These are phyloP conservation scores for Cladosporium sp. DNA, from an alignment of 2,329 filamentous ascomycete species.

Conservation along the genomic window DNA sequence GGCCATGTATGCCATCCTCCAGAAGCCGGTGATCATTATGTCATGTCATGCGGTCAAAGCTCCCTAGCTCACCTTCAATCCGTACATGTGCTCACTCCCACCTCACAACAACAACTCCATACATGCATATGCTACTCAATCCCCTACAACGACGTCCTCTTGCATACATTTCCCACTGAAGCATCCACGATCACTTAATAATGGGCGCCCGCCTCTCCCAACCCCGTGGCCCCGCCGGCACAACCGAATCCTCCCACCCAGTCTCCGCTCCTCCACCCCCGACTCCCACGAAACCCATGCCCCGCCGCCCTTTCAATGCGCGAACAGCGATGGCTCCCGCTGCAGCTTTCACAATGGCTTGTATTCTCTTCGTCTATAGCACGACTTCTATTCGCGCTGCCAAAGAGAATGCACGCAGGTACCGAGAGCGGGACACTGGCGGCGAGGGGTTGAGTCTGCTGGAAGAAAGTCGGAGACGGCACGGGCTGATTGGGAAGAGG, in stretches of 20 bases:
- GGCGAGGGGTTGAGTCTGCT: constrained; percentile 48
- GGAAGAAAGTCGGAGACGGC: constrained; percentile 51
- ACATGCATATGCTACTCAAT: not conserved
- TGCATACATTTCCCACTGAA: not conserved
- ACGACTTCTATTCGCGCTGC: constrained; percentile 63
- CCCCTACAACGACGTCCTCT: no score
- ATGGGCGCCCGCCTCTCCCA: constrained; percentile 47
- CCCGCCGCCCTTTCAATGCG: constrained; percentile 29
- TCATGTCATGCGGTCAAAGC: constrained; percentile 4
- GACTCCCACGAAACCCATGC: constrained; percentile 28
- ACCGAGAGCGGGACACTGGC: constrained; percentile 55
- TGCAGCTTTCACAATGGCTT: constrained; percentile 61
- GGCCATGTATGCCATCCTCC: no score
- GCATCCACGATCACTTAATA: not conserved
- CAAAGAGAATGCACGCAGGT: constrained; percentile 59
- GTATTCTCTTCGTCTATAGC: constrained; percentile 58
- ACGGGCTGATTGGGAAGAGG: constrained; percentile 46
- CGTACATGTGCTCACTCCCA: not conserved
- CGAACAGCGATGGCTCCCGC: constrained; percentile 54
- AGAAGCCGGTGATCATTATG: no score
- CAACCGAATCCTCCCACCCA: constrained; percentile 34
- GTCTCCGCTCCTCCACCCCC: constrained; percentile 28
- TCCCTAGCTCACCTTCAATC: not conserved
- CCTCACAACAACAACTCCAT: not conserved
- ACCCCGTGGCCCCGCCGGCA: constrained; percentile 39